Evolutionary conservation across 306 rosid species (phyloP).

Genomic region (Erythrophleum fordii): DNA sequence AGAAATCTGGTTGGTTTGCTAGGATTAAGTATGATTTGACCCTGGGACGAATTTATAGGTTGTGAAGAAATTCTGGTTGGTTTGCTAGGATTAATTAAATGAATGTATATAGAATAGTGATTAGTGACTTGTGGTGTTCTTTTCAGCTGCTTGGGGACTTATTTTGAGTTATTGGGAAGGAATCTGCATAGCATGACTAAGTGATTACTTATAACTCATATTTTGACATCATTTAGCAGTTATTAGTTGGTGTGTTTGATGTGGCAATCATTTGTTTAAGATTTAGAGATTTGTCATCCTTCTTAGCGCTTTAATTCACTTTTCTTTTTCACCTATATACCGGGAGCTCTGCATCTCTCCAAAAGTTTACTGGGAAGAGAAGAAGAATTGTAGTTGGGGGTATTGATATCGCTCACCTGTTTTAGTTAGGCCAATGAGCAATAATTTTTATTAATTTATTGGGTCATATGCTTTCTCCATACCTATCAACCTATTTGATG

Average conservation of each 20-base stretch:
- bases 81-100: slow-evolving; percentile 10
- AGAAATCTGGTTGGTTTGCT: background rate
- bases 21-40: background rate
- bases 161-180: background rate
- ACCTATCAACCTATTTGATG: slow-evolving; percentile 19
- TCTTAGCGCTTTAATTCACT: background rate
- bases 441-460: background rate
- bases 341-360: background rate
- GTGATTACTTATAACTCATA: background rate
- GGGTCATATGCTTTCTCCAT: slow-evolving; percentile 32
- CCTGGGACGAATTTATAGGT: background rate
- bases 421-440: slow-evolving; percentile 3
- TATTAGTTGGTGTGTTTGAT: background rate
- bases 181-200: background rate
- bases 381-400: background rate
- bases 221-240: slow-evolving; percentile 11
- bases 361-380: background rate
- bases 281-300: background rate
- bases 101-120: background rate
- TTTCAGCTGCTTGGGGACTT: background rate
- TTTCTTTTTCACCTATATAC: background rate
- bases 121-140: background rate
- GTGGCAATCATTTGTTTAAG: background rate
- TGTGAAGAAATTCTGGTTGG: background rate
- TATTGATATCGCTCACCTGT: background rate